Percentiles rank a stretch among this genome's conserved stretches.
phyloP scores from a whole-genome alignment of 768 basidiomycete species.

The Tulasnella sp. region DNA sequence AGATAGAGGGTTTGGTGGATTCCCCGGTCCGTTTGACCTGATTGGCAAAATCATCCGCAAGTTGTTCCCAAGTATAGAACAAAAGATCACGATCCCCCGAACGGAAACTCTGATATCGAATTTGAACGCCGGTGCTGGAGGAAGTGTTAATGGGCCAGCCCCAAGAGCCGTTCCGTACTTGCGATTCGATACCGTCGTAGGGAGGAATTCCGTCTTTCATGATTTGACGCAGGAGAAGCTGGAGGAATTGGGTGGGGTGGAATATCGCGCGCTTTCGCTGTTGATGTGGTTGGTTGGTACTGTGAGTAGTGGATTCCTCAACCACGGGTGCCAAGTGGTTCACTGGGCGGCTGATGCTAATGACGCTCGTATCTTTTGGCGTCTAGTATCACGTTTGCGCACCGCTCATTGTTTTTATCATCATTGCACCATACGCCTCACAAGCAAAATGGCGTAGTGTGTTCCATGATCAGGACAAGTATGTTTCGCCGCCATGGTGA shows the following conservation, averaged over 20 bases:
- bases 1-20: slow-evolving; percentile 31
- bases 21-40: slow-evolving; percentile 33
- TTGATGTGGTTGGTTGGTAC: slow-evolving; percentile 70
- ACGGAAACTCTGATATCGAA: slow-evolving; percentile 43
- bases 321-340: background rate
- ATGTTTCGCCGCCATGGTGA: slow-evolving; percentile 60
- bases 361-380: background rate
- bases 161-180: slow-evolving; percentile 61
- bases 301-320: slow-evolving; percentile 41
- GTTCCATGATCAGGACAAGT: slow-evolving; percentile 49
- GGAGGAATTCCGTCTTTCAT: slow-evolving; percentile 31
- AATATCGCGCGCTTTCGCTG: slow-evolving; percentile 76
- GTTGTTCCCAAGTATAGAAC: slow-evolving; percentile 57
- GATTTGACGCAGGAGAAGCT: slow-evolving; percentile 67
- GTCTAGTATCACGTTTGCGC: slow-evolving; percentile 66
- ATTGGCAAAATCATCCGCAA: slow-evolving; percentile 42
- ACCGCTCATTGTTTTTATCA: slow-evolving; percentile 60
- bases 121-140: slow-evolving; percentile 25
- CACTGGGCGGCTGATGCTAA: background rate
- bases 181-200: slow-evolving; percentile 60
- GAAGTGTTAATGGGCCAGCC: slow-evolving; percentile 36
- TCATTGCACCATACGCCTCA: slow-evolving; percentile 77
- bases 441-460: slow-evolving; percentile 48
- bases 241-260: slow-evolving; percentile 89
- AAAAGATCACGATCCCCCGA: slow-evolving; percentile 62